Evolutionary conservation across 352 stramenopile species (phyloP).

Genomic region (Phytophthora palmivora): DNA sequence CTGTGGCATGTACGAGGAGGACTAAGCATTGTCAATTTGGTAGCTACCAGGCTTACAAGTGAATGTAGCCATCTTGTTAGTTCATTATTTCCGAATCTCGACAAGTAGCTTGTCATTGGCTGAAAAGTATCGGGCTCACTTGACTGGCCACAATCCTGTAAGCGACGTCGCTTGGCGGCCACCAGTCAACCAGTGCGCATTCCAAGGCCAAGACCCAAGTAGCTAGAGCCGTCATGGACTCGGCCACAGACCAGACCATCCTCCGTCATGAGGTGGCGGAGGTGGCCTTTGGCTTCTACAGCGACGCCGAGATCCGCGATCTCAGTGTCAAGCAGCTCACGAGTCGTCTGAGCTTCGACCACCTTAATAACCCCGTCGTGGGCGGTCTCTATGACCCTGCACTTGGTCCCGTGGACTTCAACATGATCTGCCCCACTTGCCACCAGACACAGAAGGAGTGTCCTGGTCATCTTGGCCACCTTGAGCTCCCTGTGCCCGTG

Average conservation of each 20-base stretch:
- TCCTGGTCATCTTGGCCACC: slow-evolving; percentile 98
- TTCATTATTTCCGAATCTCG: slow-evolving; percentile 9
- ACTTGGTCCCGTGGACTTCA: slow-evolving; percentile 93
- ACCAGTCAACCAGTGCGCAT: slow-evolving; percentile 46
- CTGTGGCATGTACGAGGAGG: slow-evolving; percentile 90
- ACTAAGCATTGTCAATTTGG: slow-evolving; percentile 11
- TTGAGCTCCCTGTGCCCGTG: slow-evolving; percentile 98
- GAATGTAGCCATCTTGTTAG: slow-evolving; percentile 36
- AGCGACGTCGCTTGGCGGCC: slow-evolving; percentile 28
- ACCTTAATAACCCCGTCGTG: slow-evolving; percentile 94
- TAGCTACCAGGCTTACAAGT: neutral
- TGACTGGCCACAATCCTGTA: slow-evolving; percentile 44
- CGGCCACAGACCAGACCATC: slow-evolving; percentile 90
- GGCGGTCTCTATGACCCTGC: slow-evolving; percentile 97
- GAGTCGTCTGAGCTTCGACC: slow-evolving; percentile 95
- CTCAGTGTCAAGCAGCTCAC: slow-evolving; percentile 98
- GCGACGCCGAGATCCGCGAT: slow-evolving; percentile 96
- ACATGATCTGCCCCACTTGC: slow-evolving; percentile 96
- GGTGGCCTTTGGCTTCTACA: slow-evolving; percentile 97
- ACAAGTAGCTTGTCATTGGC: slow-evolving; percentile 33
- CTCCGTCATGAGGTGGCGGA: slow-evolving; percentile 92
- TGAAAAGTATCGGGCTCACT: slow-evolving; percentile 29
- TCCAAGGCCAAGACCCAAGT: slow-evolving; percentile 13
- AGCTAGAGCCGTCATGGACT: slow-evolving; percentile 63
- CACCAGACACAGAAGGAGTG: slow-evolving; percentile 95